Conservation (phyloP, 2,329 filamentous ascomycete genomes). For the Exserohilum rostratum region DNA sequence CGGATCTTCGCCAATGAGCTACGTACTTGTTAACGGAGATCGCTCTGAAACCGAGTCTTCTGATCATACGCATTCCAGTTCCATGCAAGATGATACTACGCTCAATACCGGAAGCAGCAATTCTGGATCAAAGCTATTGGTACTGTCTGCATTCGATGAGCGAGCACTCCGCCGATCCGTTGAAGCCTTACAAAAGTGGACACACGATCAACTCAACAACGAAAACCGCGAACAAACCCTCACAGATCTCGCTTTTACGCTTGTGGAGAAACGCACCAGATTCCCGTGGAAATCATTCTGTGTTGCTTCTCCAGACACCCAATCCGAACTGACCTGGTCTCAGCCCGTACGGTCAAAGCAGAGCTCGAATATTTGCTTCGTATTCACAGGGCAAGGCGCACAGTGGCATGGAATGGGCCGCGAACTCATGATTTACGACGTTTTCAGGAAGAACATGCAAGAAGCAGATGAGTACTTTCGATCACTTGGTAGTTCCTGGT, state of each 20-base stretch:
- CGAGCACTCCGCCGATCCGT: slow-evolving; percentile 5
- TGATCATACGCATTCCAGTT: neutral
- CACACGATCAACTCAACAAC: neutral
- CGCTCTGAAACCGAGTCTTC: neutral
- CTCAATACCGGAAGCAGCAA: neutral
- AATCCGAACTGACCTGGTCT: slow-evolving; percentile 3
- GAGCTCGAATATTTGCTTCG: slow-evolving; percentile 6
- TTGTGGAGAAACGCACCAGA: slow-evolving; percentile 9
- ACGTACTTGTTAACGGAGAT: neutral
- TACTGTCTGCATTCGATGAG: slow-evolving; percentile 16
- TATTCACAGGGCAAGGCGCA: slow-evolving; percentile 44
- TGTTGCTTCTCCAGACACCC: neutral
- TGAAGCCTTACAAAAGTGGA: slow-evolving; percentile 5
- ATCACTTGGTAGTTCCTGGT: slow-evolving; percentile 21
- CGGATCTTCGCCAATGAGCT: neutral
- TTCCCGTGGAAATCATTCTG: slow-evolving; percentile 17
- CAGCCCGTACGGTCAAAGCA: slow-evolving; percentile 2
- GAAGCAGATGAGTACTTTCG: slow-evolving; percentile 17
- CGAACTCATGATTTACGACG: slow-evolving; percentile 21
- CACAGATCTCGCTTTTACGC: slow-evolving; percentile 17
- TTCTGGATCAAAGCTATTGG: neutral
- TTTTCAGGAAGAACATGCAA: slow-evolving; percentile 18
- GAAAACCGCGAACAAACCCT: slow-evolving; percentile 1
- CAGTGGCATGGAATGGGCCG: slow-evolving; percentile 36
- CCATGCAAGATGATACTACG: neutral